A percentile compares a stretch with the other conserved stretches of the same genome.
Evolutionary conservation across 208 protist species (phyloP).

Genomic region (Dictyostelium gargantuum): DNA sequence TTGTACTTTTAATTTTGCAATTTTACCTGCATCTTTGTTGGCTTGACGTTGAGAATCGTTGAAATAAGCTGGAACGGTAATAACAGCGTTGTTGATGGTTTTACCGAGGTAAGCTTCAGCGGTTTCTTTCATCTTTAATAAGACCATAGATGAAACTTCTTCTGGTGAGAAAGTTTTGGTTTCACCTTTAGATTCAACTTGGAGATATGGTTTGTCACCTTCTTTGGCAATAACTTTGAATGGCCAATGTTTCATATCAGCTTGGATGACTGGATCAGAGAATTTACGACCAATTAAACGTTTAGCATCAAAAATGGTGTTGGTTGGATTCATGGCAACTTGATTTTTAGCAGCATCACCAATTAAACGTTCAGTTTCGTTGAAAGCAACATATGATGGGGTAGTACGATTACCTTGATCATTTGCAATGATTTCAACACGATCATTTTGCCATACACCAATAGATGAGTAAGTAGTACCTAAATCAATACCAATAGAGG

Average conservation of each 20-base stretch:
- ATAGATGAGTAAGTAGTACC: constrained; percentile 97
- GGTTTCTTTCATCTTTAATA: constrained; percentile 95
- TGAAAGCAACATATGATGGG: constrained; percentile 95
- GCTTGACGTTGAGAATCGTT: constrained; percentile 99
- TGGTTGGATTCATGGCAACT: constrained; percentile 88
- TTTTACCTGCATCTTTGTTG: constrained; percentile 98
- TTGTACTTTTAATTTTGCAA: constrained; percentile 95
- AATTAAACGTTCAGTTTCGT: constrained; percentile 90
- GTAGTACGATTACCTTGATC: constrained; percentile 99
- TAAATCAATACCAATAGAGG: constrained; percentile 92
- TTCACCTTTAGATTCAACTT: constrained; percentile 88
- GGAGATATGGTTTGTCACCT: constrained; percentile 88
- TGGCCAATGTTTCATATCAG: constrained; percentile 97
- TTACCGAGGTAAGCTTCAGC: constrained; percentile 96
- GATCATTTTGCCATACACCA: constrained; percentile 96
- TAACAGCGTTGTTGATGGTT: constrained; percentile 93
- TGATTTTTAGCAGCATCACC: constrained; percentile 97
- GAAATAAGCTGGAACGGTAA: constrained; percentile 99
- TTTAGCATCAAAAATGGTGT: constrained; percentile 96
- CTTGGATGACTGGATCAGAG: constrained; percentile 91
- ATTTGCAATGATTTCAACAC: constrained; percentile 99
- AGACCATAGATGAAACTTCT: constrained; percentile 95
- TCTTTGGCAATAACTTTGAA: constrained; percentile 89
- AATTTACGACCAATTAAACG: constrained; percentile 96
- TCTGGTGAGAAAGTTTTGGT: constrained; percentile 93